Base-by-base conservation (phyloP, 2,329 filamentous ascomycete species). In the Aspergillus proliferans region DNA sequence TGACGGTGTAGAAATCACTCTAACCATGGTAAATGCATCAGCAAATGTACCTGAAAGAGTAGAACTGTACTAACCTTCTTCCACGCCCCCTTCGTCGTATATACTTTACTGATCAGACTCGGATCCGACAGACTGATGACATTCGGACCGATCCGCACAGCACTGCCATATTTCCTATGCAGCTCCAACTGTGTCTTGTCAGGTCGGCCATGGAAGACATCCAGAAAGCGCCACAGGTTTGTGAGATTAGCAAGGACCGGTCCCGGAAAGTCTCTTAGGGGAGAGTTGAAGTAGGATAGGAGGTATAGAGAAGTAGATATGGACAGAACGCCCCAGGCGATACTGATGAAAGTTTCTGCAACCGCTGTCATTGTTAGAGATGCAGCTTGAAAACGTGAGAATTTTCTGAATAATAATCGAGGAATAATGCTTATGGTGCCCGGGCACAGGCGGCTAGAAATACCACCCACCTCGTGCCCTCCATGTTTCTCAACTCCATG, bases 101-200 rank as follows among this genome's bases (percentile, higher is more conserved):
- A 93, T 45, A 92, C 90, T 8, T 74, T 73, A 69, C 86, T 88
- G 57, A 92, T 75, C 0, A 86, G 84, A 48, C 78, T 79, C 0
- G 87, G 86, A 56, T 89, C 80, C 5, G 85, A 80, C 58, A 92
- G 88, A 0, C 85, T 88, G 1, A 93, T 69, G 1, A 73, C 74
- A 54, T 90, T 90, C 0, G 87, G 88, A 0, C 87, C 88, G n/a
- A 90, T 69, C 2, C 87, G 78, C 1, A 92, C 86, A 4, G 91
- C 75, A 59, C 85, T 79, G 38, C 88, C 88, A 71, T 88, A 76
- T 58, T 87, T 77, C 12, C 77, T 75, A 64, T 93, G 88, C 0
- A 92, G 73, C 8, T 70, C 74, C 45, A 84, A 76, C 47, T 86
- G 83, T 0, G 84, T 88, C 53, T 79, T 70, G 53, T 91, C 84